Percentiles rank a stretch among this genome's conserved stretches.
Evolutionary conservation across 2,329 filamentous ascomycete species (phyloP).

Genomic region (Penicillium sp.): DNA sequence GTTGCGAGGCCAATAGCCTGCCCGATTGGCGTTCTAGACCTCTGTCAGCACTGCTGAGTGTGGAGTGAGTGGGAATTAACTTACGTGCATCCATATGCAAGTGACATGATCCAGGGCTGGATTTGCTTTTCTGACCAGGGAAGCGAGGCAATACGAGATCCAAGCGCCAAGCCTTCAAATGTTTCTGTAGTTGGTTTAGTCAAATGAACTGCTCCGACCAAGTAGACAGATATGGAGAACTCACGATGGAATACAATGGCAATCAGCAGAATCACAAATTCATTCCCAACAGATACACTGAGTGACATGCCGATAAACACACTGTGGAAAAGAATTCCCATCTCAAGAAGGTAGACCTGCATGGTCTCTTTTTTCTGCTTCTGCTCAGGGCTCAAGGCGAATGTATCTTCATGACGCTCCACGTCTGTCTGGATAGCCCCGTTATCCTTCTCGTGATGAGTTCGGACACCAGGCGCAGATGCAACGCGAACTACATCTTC

Average conservation of each 20-base stretch:
- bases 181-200: constrained; percentile 27
- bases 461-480: constrained; percentile 19
- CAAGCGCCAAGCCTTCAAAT: constrained; percentile 36
- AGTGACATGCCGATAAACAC: constrained; percentile 49
- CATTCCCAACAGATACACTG: constrained; percentile 34
- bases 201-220: not conserved
- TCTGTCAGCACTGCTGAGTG: constrained; percentile 1
- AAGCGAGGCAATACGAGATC: constrained; percentile 34
- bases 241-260: constrained; percentile 39
- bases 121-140: constrained; percentile 29
- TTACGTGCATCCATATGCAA: constrained; percentile 64
- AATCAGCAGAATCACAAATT: constrained; percentile 36
- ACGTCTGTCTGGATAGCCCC: constrained; percentile 16
- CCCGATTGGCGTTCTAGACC: constrained; percentile 66
- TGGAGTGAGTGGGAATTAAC: constrained; percentile 7
- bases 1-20: constrained; percentile 76
- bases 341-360: constrained; percentile 72
- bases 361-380: constrained; percentile 63
- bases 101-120: constrained; percentile 67
- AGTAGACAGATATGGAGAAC: constrained; percentile 7
- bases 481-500: constrained; percentile 25
- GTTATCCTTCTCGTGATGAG: constrained; percentile 14
- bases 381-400: constrained; percentile 29
- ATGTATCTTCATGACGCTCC: constrained; percentile 17
- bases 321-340: constrained; percentile 75